Base-by-base conservation (phyloP, 768 basidiomycete species). In the Lyophyllum semitale region DNA sequence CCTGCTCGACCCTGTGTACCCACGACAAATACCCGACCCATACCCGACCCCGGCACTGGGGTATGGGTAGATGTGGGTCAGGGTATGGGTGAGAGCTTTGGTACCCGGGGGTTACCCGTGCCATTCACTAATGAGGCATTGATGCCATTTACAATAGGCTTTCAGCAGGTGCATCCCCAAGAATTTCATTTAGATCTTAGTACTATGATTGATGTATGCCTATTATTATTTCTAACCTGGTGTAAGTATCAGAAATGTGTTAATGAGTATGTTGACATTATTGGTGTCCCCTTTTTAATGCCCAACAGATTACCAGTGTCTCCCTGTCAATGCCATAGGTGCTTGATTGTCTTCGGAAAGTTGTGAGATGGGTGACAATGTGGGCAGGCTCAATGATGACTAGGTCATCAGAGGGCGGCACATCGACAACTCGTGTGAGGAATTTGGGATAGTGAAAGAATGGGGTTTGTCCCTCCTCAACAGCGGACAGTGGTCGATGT, bases 281-380 rank as follows among this genome's bases (percentile, higher is more conserved):
- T 33, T 41, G 45, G 30, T 60, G 53, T 12, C 58, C 60, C 46
- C 64, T 42, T 53, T 64, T 62, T 25, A 65, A 43, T 23, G 63
- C 61, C 58, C 58, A 63, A 56, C 60, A 64, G 20, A 68, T 49
- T 20, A 68, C 56, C 45, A 64, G 23, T 25, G 53, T 59, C 25
- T 58, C 47, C 26, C 48, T 35, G 5, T 52, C 25, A 33, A 66
- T 62, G 8, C 57, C 57, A 58, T 63, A 69, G 1, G 68, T 65
- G 1, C 64, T 59, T 48, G 25, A 37, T 40, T 61, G 60, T 13
- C 58, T 42, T 18, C 48, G 42, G 33, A 52, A 64, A 12, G 52
- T 53, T 29, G 63, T 58, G 11, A 68, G 26, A 55, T 68, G 67
- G 5, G 63, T 63, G 33, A 68, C 61, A 38, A 69, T 64, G 46